Evolutionary conservation across 75 land plant species (phyloP).

Genomic region (Cupressus sempervirens): DNA sequence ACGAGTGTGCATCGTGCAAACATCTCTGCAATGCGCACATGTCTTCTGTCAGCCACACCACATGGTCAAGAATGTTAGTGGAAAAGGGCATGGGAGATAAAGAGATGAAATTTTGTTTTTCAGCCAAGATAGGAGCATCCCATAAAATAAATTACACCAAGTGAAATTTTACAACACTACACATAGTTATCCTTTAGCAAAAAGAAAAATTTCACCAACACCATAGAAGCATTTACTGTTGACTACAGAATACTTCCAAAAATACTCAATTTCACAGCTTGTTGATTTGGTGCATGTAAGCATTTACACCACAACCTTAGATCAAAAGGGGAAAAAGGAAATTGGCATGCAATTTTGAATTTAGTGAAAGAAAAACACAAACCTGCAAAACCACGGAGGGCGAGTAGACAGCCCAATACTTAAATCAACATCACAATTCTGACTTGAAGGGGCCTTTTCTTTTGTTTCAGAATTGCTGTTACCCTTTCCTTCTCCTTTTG

Average conservation of each 20-base stretch:
- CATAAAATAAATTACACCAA: no score
- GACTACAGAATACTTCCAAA: neutral
- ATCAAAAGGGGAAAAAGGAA: neutral
- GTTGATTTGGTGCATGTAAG: neutral
- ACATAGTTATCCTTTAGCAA: no score
- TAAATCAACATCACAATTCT: constrained; percentile 51
- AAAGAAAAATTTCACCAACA: neutral
- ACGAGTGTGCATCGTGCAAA: no score
- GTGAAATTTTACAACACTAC: no score
- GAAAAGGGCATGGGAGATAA: no score
- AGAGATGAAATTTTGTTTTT: no score
- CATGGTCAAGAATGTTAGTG: no score
- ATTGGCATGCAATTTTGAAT: neutral
- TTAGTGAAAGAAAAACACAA: neutral
- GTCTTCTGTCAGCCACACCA: no score
- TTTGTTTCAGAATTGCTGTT: constrained; percentile 28
- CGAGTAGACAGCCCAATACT: constrained; percentile 73
- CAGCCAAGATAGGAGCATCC: no score
- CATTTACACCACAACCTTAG: neutral
- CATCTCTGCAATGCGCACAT: no score
- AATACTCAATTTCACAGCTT: neutral
- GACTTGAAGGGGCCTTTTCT: constrained; percentile 24
- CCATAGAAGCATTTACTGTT: neutral
- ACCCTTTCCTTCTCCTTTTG: constrained; percentile 55
- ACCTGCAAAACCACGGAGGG: constrained; percentile 92